phyloP scores from a whole-genome alignment of 2,329 filamentous ascomycete genomes.

The Boeremia lycopersici region DNA sequence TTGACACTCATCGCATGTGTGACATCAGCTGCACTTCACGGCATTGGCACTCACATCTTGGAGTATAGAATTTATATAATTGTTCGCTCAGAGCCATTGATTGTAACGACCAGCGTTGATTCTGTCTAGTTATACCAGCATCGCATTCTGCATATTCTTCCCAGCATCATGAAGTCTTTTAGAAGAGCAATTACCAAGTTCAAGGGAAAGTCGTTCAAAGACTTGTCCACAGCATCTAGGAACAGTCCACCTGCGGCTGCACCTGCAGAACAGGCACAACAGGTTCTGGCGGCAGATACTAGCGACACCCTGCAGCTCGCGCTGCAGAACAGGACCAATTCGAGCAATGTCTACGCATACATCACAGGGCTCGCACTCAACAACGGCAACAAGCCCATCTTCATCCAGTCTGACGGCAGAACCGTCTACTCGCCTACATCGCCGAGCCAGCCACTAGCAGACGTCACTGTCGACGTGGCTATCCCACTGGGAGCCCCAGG shows the following conservation, averaged over 20 bases:
- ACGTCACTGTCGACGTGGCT: constrained; percentile 63
- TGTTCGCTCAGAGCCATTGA: constrained; percentile 8
- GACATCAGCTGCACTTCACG: constrained; percentile 38
- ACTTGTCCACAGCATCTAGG: not conserved
- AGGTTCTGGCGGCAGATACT: constrained; percentile 31
- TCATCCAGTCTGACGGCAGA: constrained; percentile 69
- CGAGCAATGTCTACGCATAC: constrained; percentile 68
- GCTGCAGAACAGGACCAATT: constrained; percentile 69
- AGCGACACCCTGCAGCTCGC: constrained; percentile 62
- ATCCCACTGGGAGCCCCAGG: constrained; percentile 70
- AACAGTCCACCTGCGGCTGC: constrained; percentile 2
- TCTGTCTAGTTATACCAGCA: constrained; percentile 7
- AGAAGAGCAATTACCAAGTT: constrained; percentile 35
- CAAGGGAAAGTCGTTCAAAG: constrained; percentile 19
- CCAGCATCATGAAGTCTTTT: constrained; percentile 33
- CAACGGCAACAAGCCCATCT: constrained; percentile 63
- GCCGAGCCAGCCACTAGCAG: constrained; percentile 57
- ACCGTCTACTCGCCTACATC: constrained; percentile 69
- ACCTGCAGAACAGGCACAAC: constrained; percentile 22
- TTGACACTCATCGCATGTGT: constrained; percentile 29
- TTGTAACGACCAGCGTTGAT: not conserved
- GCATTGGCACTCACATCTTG: constrained; percentile 23
- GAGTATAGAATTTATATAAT: constrained; percentile 28
- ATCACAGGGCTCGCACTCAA: constrained; percentile 71
- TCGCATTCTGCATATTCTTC: constrained; percentile 13